Base-by-base conservation (phyloP, 805 yeast species). In the Zygotorulaspora danielsina region DNA sequence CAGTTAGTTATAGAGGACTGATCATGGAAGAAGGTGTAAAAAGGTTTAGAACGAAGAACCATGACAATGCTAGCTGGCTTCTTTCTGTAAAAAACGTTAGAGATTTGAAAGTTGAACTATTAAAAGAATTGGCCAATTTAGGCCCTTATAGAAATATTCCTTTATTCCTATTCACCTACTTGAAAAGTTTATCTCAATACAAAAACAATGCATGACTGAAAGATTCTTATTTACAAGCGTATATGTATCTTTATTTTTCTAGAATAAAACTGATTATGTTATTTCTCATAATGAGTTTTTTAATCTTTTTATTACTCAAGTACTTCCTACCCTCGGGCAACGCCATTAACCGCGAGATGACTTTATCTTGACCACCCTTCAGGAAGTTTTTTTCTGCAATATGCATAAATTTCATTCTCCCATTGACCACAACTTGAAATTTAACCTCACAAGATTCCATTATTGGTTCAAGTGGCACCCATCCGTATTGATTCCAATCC, bases 401-500 rank as follows among this genome's bases (percentile, higher is more conserved):
- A 39, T 70, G 66, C 12, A 66, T 65, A 44, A 75, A 75, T 49
- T 81, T 73, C 61, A 75, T 71, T 53, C 77, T 81, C 4, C 95
- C 95, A 55, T 88, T 80, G 28, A 88, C 63, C 54, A 84, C 74
- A n/a, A 88, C 71, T 42, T 72, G 78, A 54, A 69, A 84, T 6
- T 66, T 63, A 2, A 63, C 53, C 5, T 48, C 45, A 3, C 64
- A 59, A 1, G 78, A 63, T 26, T 64, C 71, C 19, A 53, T 54
- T 2, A 59, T 41, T 2, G 61, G 58, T 43, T 70, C 71, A 0
- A 61, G 38, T 6, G 54, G 53, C 1, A 97, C 97, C 84, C 89
- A 90, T n/a, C 55, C 59, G 42, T 78, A 67, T 4, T 39, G 59
- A 35, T 41, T 41, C 56, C 51, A 57, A 5, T 38, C 25, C 42